phyloP scores from a whole-genome alignment of 495 filamentous ascomycete species.

The Penicillium turbatum region DNA sequence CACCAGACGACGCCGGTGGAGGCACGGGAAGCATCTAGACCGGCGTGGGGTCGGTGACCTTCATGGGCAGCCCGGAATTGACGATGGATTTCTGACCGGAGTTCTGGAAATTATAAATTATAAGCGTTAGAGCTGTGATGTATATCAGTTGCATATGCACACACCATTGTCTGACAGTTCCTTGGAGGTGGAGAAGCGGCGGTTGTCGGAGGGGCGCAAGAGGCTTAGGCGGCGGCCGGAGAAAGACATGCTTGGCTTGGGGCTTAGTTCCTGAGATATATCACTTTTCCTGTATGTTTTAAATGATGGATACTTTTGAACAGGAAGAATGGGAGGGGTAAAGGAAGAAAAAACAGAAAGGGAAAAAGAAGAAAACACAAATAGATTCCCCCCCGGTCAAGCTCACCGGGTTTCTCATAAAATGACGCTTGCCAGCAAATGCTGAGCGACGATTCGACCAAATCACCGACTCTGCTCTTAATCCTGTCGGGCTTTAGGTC shows the following conservation, averaged over 20 bases:
- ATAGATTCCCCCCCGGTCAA: neutral
- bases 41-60: constrained; percentile 84
- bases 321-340: too few relatives aligned
- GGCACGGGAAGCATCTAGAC: constrained; percentile 77
- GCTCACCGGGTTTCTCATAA: neutral
- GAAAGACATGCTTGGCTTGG: constrained; percentile 44
- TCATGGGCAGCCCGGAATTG: constrained; percentile 84
- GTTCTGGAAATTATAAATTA: constrained; percentile 44
- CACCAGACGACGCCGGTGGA: constrained; percentile 85
- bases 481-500: neutral
- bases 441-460: constrained; percentile 24
- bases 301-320: neutral
- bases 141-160: constrained; percentile 8
- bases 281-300: neutral
- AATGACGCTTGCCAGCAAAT: constrained; percentile 6
- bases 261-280: neutral
- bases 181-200: constrained; percentile 38
- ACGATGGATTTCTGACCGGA: constrained; percentile 72
- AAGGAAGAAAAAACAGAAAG: neutral
- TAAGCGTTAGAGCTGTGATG: constrained; percentile 1
- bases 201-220: constrained; percentile 37
- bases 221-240: constrained; percentile 48
- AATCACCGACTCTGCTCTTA: constrained; percentile 14
- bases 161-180: constrained; percentile 44
- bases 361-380: neutral